Conservation (phyloP, 2,329 filamentous ascomycete species). For the Calonectria henricotiae region DNA sequence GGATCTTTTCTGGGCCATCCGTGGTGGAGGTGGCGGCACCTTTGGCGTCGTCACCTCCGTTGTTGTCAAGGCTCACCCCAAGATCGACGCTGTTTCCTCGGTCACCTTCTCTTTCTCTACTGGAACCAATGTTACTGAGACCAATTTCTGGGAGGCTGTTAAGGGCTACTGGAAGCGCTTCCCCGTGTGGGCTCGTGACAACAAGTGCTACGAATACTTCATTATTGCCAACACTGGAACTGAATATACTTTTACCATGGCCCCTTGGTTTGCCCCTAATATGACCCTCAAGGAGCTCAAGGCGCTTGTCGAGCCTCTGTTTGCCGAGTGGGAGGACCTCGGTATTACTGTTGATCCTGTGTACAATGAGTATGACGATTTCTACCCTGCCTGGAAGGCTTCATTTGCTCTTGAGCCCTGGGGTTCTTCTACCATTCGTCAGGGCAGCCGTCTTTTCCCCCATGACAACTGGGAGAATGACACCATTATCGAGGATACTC, state of each 20-base stretch:
- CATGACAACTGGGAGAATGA: slow-evolving; percentile 39
- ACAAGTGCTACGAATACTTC: slow-evolving; percentile 52
- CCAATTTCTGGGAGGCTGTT: slow-evolving; percentile 54
- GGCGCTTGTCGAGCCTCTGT: slow-evolving; percentile 58
- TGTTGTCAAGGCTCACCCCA: slow-evolving; percentile 56
- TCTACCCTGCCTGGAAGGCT: slow-evolving; percentile 50
- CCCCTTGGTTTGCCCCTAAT: slow-evolving; percentile 52
- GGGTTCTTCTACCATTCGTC: slow-evolving; percentile 51
- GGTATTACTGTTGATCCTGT: slow-evolving; percentile 52
- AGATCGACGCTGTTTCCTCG: slow-evolving; percentile 53
- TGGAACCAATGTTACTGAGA: slow-evolving; percentile 43
- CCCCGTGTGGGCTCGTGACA: slow-evolving; percentile 47
- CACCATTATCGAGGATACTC: slow-evolving; percentile 31
- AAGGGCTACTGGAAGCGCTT: slow-evolving; percentile 48
- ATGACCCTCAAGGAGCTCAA: slow-evolving; percentile 31
- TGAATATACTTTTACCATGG: slow-evolving; percentile 56
- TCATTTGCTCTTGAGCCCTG: slow-evolving; percentile 49
- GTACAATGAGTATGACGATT: slow-evolving; percentile 49
- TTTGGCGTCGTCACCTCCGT: slow-evolving; percentile 64
- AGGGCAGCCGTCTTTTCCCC: slow-evolving; percentile 46
- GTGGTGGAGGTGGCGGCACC: slow-evolving; percentile 69
- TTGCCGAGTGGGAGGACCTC: slow-evolving; percentile 53
- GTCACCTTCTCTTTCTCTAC: slow-evolving; percentile 52
- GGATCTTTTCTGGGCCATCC: slow-evolving; percentile 76
- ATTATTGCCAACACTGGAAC: slow-evolving; percentile 47